Conservation (phyloP, 2,329 filamentous ascomycete species). For the Colletotrichum neosansevieriae region DNA sequence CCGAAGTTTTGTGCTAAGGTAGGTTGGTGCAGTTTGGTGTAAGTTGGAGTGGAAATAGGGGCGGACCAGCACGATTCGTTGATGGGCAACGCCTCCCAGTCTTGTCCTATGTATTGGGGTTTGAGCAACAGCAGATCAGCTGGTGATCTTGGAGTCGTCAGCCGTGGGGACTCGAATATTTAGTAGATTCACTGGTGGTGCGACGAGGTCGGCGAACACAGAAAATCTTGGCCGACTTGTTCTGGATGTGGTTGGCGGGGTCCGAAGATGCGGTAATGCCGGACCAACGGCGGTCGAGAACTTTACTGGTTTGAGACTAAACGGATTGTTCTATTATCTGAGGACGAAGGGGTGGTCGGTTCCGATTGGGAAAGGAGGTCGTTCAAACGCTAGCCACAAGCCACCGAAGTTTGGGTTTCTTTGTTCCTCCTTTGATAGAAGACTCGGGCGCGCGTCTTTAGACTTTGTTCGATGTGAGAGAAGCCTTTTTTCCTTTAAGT, state of each 20-base stretch:
- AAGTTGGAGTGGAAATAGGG: background rate
- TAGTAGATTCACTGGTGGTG: conserved; percentile 1
- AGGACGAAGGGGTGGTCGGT: background rate
- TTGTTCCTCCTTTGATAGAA: conserved; percentile 11
- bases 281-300: conserved; percentile 20
- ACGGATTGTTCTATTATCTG: background rate
- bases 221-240: background rate
- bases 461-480: background rate
- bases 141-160: background rate
- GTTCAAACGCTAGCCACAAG: conserved; percentile 13
- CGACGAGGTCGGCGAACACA: background rate
- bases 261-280: conserved; percentile 22
- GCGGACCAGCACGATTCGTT: background rate
- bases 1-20: background rate
- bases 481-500: background rate
- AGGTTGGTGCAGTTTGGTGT: background rate
- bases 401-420: conserved; percentile 16
- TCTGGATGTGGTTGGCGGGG: background rate
- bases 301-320: conserved; percentile 17
- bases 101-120: background rate
- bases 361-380: conserved; percentile 13
- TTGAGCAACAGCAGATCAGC: background rate
- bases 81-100: background rate
- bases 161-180: background rate
- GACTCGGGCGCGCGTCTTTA: background rate